Percentiles rank a stretch among this genome's conserved stretches.
These are phyloP conservation scores for Ascocoryne sarcoides DNA, from an alignment of 2,329 filamentous ascomycete species.

Conservation along the genomic window DNA sequence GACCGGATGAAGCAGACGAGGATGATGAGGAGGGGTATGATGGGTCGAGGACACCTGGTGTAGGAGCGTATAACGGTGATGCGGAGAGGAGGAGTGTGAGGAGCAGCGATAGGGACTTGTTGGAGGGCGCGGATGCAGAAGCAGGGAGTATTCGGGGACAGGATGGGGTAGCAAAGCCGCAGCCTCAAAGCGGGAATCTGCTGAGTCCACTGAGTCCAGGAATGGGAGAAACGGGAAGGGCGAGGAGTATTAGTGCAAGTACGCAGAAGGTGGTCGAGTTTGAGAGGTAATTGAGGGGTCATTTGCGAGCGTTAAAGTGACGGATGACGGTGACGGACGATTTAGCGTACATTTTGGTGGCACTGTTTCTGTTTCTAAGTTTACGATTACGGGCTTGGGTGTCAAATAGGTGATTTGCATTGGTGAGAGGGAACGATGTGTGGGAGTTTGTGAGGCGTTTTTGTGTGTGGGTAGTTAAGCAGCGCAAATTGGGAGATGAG, in stretches of 20 bases:
- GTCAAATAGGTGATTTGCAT: no score
- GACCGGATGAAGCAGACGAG: slow-evolving; percentile 58
- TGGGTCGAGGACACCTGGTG: slow-evolving; percentile 33
- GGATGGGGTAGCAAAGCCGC: slow-evolving; percentile 14
- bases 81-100: slow-evolving; percentile 55
- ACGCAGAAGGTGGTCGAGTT: slow-evolving; percentile 39
- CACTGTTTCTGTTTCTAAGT: no score
- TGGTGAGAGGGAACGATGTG: no score
- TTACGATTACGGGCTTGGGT: no score
- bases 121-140: slow-evolving; percentile 67
- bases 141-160: slow-evolving; percentile 38
- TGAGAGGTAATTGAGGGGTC: slow-evolving; percentile 37
- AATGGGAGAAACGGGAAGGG: slow-evolving; percentile 22
- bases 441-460: no score
- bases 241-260: slow-evolving; percentile 24
- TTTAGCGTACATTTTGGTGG: no score
- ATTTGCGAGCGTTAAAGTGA: no score
- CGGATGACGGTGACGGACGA: no score
- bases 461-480: no score
- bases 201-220: slow-evolving; percentile 15
- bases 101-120: slow-evolving; percentile 59
- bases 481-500: no score
- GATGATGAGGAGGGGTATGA: slow-evolving; percentile 60
- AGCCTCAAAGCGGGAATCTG: neutral
- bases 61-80: slow-evolving; percentile 43